Evolutionary conservation across 805 yeast genomes (phyloP), one percentile per base, ranked within the genome.

Genomic region (Wickerhamiella brachini): DNA sequence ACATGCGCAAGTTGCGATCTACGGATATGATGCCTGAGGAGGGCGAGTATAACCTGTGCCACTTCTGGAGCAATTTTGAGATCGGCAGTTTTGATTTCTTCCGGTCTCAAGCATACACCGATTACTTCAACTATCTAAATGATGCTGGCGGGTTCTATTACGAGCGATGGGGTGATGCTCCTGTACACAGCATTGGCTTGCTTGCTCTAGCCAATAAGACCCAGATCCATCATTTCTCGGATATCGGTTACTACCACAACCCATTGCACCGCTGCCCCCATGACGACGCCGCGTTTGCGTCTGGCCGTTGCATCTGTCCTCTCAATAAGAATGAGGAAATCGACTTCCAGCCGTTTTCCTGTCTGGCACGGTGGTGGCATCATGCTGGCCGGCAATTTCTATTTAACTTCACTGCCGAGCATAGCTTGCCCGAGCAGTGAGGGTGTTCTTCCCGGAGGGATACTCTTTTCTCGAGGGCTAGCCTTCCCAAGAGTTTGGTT

Each of bases 131-230:
- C 26, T 70, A 75, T 60, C 72, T 85, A 54, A 93, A 86, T 62
- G 66, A 69, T 44, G 70, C 80, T 1, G 89, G 94, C 53, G 94
- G 94, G 2, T 82, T 88, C 63, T 87, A 83, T 71, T 87, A 87
- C 68, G 95, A 87, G 66, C 69, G 95, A 53, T 88, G 96, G 96
- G 96, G 96, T 15, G 96, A 88, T 68, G 95, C 95, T 0, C 95
- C 95, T 0, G 85, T 87, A 15, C 95, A 87, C 64, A 72, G 90
- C 0, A 70, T 86, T 26, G 95, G 79, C 1, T 80, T 77, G 1
- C 64, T 83, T 0, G 63, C 85, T 44, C 63, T 85, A 44, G 66
- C 85, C 54, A 76, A 79, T 54, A 73, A 70, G 49, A 63, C 70
- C 17, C 82, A 85, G 61, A 66, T 88, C 43, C 83, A 81, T 62